phyloP scores from a whole-genome alignment of 2,329 filamentous ascomycete species.

The Botrytis galanthina region DNA sequence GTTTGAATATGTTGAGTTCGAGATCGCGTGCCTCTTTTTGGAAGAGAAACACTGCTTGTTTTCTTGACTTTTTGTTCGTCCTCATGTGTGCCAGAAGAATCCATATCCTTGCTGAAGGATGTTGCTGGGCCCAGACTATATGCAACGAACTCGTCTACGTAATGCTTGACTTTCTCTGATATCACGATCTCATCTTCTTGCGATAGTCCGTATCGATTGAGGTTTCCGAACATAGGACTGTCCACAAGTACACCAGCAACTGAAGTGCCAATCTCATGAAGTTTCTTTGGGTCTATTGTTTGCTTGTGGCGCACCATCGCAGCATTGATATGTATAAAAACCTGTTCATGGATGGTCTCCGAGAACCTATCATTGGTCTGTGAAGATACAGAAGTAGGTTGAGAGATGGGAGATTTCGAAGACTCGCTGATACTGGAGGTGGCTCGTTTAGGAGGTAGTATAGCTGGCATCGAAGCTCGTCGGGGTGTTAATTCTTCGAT shows the following conservation, averaged over 20 bases:
- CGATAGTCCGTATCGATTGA: conserved; percentile 7
- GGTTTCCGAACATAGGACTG: conserved; percentile 1
- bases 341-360: conserved; percentile 3
- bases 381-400: background rate
- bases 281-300: background rate
- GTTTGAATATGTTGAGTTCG: background rate
- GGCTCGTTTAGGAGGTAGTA: background rate
- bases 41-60: background rate
- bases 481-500: background rate
- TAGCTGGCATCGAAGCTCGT: background rate
- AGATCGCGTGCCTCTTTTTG: background rate
- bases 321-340: conserved; percentile 15
- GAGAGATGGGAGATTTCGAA: background rate
- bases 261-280: conserved; percentile 17
- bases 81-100: background rate
- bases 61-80: background rate
- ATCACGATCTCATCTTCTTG: conserved; percentile 10
- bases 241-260: conserved; percentile 10
- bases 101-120: background rate
- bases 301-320: conserved; percentile 16
- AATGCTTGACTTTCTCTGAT: conserved; percentile 14
- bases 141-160: conserved; percentile 17
- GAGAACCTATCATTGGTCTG: background rate
- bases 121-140: background rate
- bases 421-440: background rate